Percentiles rank a stretch among this genome's conserved stretches.
These are phyloP conservation scores for Stromatinia cepivora DNA, from an alignment of 2,329 filamentous ascomycete species.

Conservation along the genomic window DNA sequence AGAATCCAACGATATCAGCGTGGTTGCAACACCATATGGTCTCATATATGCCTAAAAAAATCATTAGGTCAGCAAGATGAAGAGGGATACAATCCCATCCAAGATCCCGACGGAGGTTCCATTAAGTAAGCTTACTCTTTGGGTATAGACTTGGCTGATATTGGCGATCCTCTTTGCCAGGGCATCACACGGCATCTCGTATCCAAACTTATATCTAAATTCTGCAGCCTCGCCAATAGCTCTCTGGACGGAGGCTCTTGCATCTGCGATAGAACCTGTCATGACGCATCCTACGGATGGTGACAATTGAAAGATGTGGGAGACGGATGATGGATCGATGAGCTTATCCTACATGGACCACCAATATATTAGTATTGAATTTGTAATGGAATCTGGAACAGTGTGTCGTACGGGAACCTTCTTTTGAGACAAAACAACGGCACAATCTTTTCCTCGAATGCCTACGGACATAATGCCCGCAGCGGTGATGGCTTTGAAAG, in stretches of 20 bases:
- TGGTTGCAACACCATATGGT: constrained; percentile 92
- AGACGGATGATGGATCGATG: constrained; percentile 94
- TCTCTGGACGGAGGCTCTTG: constrained; percentile 86
- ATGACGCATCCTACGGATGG: constrained; percentile 97
- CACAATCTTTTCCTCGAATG: constrained; percentile 93
- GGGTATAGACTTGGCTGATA: constrained; percentile 99
- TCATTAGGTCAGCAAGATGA: constrained; percentile 29
- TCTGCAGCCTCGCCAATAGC: constrained; percentile 95
- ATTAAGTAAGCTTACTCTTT: constrained; percentile 65
- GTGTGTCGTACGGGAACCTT: constrained; percentile 83
- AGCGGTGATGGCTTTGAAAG: constrained; percentile 99
- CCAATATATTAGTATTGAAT: constrained; percentile 30
- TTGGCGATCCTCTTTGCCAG: constrained; percentile 96
- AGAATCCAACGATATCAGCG: constrained; percentile 88
- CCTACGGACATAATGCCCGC: constrained; percentile 99
- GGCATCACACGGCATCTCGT: constrained; percentile 99
- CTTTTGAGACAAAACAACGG: constrained; percentile 97
- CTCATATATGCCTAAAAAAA: constrained; percentile 84
- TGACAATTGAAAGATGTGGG: constrained; percentile 96
- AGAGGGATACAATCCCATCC: constrained; percentile 33
- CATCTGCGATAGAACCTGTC: constrained; percentile 97
- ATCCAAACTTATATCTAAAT: constrained; percentile 97
- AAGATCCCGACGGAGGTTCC: constrained; percentile 34
- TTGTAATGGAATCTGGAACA: constrained; percentile 23
- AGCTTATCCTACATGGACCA: constrained; percentile 77